Conservation (phyloP, 2,329 filamentous ascomycete species). For the Penicillium sp. region DNA sequence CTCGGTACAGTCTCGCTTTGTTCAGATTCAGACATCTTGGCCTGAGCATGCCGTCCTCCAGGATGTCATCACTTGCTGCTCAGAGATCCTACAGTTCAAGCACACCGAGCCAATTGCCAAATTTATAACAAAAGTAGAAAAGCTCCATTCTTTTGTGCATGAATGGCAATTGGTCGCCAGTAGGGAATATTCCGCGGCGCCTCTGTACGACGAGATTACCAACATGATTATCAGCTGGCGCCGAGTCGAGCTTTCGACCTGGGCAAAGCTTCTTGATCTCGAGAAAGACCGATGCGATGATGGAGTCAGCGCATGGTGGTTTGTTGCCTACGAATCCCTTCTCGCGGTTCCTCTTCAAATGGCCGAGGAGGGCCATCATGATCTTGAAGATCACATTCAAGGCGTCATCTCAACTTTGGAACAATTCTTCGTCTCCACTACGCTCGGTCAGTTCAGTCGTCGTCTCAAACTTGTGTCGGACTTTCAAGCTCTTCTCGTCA, state of each 20-base stretch:
- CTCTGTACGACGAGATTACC: slow-evolving; percentile 71
- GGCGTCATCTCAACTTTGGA: slow-evolving; percentile 70
- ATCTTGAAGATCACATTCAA: slow-evolving; percentile 58
- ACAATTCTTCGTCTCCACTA: slow-evolving; percentile 70
- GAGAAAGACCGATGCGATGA: slow-evolving; percentile 70
- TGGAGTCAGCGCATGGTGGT: slow-evolving; percentile 89
- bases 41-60: slow-evolving; percentile 71
- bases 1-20: slow-evolving; percentile 65
- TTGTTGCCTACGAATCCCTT: slow-evolving; percentile 85
- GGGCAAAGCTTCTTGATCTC: slow-evolving; percentile 80
- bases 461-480: slow-evolving; percentile 63
- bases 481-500: slow-evolving; percentile 58
- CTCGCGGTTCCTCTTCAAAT: slow-evolving; percentile 68
- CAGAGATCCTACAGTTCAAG: slow-evolving; percentile 66
- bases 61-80: slow-evolving; percentile 70
- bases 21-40: slow-evolving; percentile 58
- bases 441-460: slow-evolving; percentile 70
- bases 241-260: slow-evolving; percentile 83
- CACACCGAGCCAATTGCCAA: slow-evolving; percentile 81
- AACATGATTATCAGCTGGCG: slow-evolving; percentile 81
- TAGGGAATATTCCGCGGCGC: slow-evolving; percentile 63
- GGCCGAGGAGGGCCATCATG: slow-evolving; percentile 52
- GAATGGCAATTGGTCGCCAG: slow-evolving; percentile 96
- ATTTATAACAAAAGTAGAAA: slow-evolving; percentile 79
- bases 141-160: slow-evolving; percentile 75